Conservation (phyloP, 2,329 filamentous ascomycete species). For the Tolypocladium tropicale region DNA sequence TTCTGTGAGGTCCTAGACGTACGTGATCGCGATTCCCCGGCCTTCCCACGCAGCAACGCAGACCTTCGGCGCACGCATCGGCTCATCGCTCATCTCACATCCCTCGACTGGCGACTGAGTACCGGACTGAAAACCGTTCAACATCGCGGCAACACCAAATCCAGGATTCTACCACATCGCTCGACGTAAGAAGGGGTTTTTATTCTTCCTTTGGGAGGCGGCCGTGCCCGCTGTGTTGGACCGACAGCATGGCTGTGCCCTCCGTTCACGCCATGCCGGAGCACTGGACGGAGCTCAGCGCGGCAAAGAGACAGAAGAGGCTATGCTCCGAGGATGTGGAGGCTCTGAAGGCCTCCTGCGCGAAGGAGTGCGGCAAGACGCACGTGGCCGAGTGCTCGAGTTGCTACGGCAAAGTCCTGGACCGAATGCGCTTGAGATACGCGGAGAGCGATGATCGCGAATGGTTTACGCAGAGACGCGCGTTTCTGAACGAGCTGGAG, state of each 20-base stretch:
- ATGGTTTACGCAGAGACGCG: constrained; percentile 41
- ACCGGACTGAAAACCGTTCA: background rate
- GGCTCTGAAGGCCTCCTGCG: constrained; percentile 31
- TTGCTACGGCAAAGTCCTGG: constrained; percentile 37
- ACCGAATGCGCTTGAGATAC: constrained; percentile 29
- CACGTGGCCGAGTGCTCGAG: constrained; percentile 34
- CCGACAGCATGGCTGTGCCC: constrained; percentile 11
- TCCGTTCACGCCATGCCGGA: constrained; percentile 21
- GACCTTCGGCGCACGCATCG: background rate
- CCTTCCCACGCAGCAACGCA: background rate
- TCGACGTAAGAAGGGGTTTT: background rate
- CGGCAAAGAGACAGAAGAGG: constrained; percentile 18
- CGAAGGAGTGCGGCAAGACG: constrained; percentile 28
- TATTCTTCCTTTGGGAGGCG: background rate
- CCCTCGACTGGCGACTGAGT: background rate
- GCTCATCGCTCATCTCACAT: background rate
- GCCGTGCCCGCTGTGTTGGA: background rate
- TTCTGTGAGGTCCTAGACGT: too few species aligned
- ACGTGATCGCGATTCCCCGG: background rate
- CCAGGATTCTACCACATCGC: background rate
- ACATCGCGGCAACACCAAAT: background rate
- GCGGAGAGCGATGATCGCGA: constrained; percentile 25
- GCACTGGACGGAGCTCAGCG: constrained; percentile 28
- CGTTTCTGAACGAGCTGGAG: constrained; percentile 40
- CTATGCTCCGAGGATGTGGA: constrained; percentile 31